Base-by-base conservation (phyloP, 176 grass and related monocot species). In the Oryza glaberrima region DNA sequence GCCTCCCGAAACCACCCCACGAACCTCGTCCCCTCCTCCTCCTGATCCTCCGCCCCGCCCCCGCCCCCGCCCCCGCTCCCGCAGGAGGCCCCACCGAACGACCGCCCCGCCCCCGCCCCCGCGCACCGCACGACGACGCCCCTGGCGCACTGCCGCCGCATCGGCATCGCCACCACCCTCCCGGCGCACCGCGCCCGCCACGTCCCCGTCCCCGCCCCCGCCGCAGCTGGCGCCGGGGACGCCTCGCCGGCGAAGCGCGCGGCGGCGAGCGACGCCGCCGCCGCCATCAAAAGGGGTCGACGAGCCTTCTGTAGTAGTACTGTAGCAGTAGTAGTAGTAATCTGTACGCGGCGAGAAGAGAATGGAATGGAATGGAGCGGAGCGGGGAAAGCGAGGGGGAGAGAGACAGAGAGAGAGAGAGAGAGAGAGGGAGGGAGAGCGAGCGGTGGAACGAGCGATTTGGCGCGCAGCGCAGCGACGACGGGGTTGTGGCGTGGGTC, bases 1-100 rank as follows among this genome's bases (percentile, higher is more conserved):
- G 92, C 90, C 82, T 97, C 82, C 23, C 94, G 75, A 70, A 97
- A 94, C 92, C 92, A 97, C 3, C 84, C 88, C 26, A 97, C 94
- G 78, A 97, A 94, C 52, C 77, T 76, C 2, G 67, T 88, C 61
- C 91, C 85, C 41, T 92, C 94, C 22, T 82, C 79, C 66, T 5
- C 70, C 15, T 26, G 28, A 28, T 28, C 28, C 28, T 28, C 28
- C 28, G 28, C 28, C 28, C 28, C 28, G 28, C 28, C 28, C 28
- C 90, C 16, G 6, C 54, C 65, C 51, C 48, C 12, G 5, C 3
- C 45, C 17, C 1, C 75, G 4, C 51, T 34, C 1, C 44, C 41
- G 26, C 6, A 11, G 6, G 0, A 11, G 6, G 0, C 72, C 20
- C 45, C n/a, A 8, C 30, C 67, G 54, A n/a, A 60, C 54, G 54